These are phyloP conservation scores for Ceratonia siliqua DNA, from an alignment of 306 rosid genomes.

Conservation along the genomic window DNA sequence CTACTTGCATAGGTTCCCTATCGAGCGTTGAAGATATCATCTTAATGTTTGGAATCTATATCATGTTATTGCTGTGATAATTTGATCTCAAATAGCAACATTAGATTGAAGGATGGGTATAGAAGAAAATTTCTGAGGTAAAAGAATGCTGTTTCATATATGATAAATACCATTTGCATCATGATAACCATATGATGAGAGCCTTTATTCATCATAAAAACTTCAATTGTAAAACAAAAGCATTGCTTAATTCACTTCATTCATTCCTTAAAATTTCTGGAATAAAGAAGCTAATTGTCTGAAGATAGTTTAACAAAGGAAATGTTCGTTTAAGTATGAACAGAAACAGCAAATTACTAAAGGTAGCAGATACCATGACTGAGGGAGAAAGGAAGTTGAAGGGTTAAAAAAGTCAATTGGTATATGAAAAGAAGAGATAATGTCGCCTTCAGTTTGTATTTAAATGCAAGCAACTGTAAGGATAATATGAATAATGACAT, in stretches of 20 bases:
- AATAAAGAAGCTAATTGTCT: slow-evolving; percentile 11
- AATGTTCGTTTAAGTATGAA: slow-evolving; percentile 4
- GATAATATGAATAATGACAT: slow-evolving; percentile 26
- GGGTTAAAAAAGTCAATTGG: slow-evolving; percentile 11
- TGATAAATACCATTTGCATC: slow-evolving; percentile 41
- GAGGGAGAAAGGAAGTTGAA: slow-evolving; percentile 18
- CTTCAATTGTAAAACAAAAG: background rate
- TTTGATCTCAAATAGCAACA: background rate
- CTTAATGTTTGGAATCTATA: slow-evolving; percentile 1
- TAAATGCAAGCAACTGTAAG: background rate
- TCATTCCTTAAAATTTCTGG: background rate
- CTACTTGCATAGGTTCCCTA: background rate
- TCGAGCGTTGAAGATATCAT: slow-evolving; percentile 8
- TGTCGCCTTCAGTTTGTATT: slow-evolving; percentile 2
- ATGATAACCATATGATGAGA: background rate
- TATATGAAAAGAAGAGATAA: slow-evolving; percentile 10
- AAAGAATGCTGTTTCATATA: slow-evolving; percentile 17
- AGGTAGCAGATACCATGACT: slow-evolving; percentile 17
- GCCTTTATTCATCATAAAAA: background rate
- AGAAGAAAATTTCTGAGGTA: slow-evolving; percentile 8
- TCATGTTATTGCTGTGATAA: slow-evolving; percentile 10
- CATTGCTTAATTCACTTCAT: slow-evolving; percentile 10
- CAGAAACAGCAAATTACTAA: background rate
- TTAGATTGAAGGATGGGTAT: background rate
- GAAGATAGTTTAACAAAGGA: slow-evolving; percentile 39